Evolutionary conservation across 2,329 filamentous ascomycete species (phyloP), one percentile per base, ranked within the genome.

Genomic region (Trichoderma harzianum): DNA sequence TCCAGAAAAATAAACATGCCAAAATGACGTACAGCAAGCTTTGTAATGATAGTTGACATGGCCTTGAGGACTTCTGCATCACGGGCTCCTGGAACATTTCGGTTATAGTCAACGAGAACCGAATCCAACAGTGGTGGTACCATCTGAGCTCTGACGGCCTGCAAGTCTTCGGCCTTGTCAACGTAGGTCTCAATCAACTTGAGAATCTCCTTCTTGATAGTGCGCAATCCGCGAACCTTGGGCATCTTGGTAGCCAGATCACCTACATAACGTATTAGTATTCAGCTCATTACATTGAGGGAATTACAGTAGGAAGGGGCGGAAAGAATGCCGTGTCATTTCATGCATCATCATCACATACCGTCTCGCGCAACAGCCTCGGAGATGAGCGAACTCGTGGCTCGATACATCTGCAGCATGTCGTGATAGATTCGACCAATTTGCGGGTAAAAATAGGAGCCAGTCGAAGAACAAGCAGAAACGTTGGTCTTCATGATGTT

Each of bases 401-500:
- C 96, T 66, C 94, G 92, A 82, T 98, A 99, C 97, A 99, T 99
- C 78, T 96, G 95, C 71, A 99, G 86, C 95, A 99, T 98, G 80
- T 99, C 96, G 76, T 97, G 91, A 82, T 98, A 99, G 76, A 99
- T 98, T 71, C 94, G 92, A 53, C 95, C 96, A 77, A 99, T 97
- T 80, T 99, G 96, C 14, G 96, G 95, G 79, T 97, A 98, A 82
- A 99, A 99, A 83, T 98, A 99, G 67, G 93, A 91, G 39, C 97
- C 96, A 72, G 99, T 96, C 0, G 96, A 98, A 43, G 93, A 93
- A 82, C 96, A 99, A 43, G 96, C 96, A n/a, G 97, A 95, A 5
- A 99, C 96, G 78, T 99, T 99, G 1, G 96, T 99, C 88, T 99
- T 99, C 96, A 99, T 99, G 80, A 99, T 98, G 83, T 99, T 99